These are phyloP conservation scores for Lachancea quebecensis DNA, from an alignment of 805 yeast genomes.

Conservation along the genomic window DNA sequence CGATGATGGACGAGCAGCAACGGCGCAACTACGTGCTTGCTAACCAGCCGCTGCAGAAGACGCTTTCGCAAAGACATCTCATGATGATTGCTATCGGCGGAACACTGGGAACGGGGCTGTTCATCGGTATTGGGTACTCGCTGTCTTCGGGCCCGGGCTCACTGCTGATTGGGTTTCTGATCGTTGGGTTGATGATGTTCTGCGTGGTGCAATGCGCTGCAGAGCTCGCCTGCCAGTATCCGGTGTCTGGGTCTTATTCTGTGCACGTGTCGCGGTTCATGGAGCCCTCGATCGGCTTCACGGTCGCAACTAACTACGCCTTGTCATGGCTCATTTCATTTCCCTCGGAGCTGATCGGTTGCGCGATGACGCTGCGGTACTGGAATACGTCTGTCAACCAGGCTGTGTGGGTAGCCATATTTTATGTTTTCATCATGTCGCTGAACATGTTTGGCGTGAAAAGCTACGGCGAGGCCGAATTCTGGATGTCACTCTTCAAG, in stretches of 20 bases:
- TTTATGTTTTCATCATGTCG: constrained; percentile 33
- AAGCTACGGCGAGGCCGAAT: constrained; percentile 51
- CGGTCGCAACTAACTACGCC: constrained; percentile 54
- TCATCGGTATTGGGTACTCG: constrained; percentile 25
- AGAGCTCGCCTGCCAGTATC: constrained; percentile 46
- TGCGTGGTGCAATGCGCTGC: constrained; percentile 27
- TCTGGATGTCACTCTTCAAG: constrained; percentile 40
- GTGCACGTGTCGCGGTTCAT: constrained; percentile 53
- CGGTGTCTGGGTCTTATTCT: constrained; percentile 49
- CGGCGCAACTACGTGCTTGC: constrained; percentile 10
- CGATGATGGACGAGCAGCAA: constrained; percentile 2
- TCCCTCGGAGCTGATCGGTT: constrained; percentile 51
- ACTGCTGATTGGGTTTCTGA: constrained; percentile 18
- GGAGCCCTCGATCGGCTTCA: constrained; percentile 54
- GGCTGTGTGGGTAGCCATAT: constrained; percentile 24
- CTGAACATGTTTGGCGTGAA: constrained; percentile 47
- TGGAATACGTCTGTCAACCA: constrained; percentile 33
- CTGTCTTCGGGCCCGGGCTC: constrained; percentile 26
- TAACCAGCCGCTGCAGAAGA: constrained; percentile 16
- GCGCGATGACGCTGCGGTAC: constrained; percentile 43
- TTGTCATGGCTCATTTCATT: constrained; percentile 48
- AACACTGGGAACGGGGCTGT: constrained; percentile 28
- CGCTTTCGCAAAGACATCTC: constrained; percentile 22
- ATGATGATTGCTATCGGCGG: constrained; percentile 31
- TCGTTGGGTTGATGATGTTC: constrained; percentile 26